A percentile compares a stretch with the other conserved stretches of the same genome.
phyloP scores from a whole-genome alignment of 2,329 filamentous ascomycete species.

The Moelleriella libera region DNA sequence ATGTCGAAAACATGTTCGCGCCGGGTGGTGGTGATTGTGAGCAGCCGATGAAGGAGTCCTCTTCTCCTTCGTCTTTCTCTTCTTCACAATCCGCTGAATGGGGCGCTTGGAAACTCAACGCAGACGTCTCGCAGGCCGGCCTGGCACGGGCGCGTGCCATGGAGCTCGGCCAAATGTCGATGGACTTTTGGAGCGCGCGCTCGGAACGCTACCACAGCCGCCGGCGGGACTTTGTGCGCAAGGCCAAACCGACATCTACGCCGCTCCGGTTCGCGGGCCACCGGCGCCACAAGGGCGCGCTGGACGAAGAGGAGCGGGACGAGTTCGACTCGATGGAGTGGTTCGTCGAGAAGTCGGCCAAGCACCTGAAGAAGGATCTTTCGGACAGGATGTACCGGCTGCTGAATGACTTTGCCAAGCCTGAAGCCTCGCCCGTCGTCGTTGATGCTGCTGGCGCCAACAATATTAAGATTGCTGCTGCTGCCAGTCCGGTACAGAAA shows the following conservation, averaged over 20 bases:
- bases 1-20: slow-evolving; percentile 14
- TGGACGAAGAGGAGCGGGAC: slow-evolving; percentile 22
- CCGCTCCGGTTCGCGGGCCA: slow-evolving; percentile 25
- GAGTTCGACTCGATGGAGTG: slow-evolving; percentile 15
- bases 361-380: background rate
- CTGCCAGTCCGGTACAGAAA: background rate
- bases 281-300: slow-evolving; percentile 10
- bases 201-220: slow-evolving; percentile 21
- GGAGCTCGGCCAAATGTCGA: slow-evolving; percentile 25
- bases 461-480: background rate
- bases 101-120: slow-evolving; percentile 18
- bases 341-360: slow-evolving; percentile 5
- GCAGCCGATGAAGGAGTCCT: background rate
- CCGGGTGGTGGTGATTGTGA: background rate
- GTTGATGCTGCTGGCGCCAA: background rate
- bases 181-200: slow-evolving; percentile 25
- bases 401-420: slow-evolving; percentile 3
- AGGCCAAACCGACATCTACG: slow-evolving; percentile 19
- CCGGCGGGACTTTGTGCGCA: slow-evolving; percentile 24
- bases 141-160: slow-evolving; percentile 18
- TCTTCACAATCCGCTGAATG: background rate
- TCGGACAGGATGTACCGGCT: slow-evolving; percentile 2
- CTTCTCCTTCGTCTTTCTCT: no score
- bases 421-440: background rate
- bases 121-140: slow-evolving; percentile 15